These are phyloP conservation scores for Venturia effusa DNA, from an alignment of 2,329 filamentous ascomycete genomes.

Conservation along the genomic window DNA sequence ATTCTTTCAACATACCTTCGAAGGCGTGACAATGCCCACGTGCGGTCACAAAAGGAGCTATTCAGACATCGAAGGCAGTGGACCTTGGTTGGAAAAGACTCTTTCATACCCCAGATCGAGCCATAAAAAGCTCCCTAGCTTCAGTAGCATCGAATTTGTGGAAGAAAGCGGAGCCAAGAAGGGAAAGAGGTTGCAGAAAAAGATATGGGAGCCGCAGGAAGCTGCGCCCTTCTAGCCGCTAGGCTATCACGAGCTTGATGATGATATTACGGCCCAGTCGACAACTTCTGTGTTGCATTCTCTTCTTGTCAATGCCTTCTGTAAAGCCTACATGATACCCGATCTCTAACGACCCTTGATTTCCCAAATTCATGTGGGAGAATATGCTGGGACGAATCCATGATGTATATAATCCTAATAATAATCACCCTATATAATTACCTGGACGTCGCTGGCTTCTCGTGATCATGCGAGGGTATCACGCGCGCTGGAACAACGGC, in stretches of 20 bases:
- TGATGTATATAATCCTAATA: background rate
- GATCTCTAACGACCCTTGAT: too few species aligned
- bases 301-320: background rate
- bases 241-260: background rate
- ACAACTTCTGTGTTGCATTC: background rate
- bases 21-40: background rate
- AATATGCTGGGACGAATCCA: background rate
- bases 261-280: too few species aligned
- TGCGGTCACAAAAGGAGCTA: background rate
- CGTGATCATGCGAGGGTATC: too few species aligned
- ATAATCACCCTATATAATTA: too few species aligned
- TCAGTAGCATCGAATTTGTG: background rate
- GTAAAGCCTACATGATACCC: too few species aligned
- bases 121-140: background rate
- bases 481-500: too few species aligned
- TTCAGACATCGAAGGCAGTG: background rate
- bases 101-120: background rate
- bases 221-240: background rate
- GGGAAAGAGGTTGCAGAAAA: background rate
- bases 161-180: background rate
- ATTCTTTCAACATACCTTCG: slow-evolving; percentile 11
- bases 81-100: background rate
- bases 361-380: background rate
- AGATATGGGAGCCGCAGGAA: background rate
- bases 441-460: too few species aligned